These are phyloP conservation scores for Coccomyxa subellipsoidea DNA, from an alignment of 163 green algal genomes.

Conservation along the genomic window DNA sequence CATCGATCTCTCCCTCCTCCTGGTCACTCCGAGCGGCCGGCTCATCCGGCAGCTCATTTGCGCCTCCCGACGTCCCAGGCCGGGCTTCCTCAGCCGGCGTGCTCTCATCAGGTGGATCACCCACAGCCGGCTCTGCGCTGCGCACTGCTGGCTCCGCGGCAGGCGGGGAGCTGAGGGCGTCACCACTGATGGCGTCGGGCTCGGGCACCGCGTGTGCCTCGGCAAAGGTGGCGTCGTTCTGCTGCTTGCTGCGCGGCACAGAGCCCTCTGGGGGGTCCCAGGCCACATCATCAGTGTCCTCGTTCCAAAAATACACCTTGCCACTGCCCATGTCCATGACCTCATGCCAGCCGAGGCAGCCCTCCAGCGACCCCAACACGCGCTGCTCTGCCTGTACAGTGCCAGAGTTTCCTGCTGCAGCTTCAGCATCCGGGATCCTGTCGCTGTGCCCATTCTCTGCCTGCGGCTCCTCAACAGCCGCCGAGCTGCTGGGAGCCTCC, in stretches of 20 bases:
- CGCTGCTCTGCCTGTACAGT: constrained; percentile 25
- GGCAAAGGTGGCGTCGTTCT: constrained; percentile 20
- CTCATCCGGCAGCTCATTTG: background rate
- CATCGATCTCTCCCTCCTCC: background rate
- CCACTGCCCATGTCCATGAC: constrained; percentile 42
- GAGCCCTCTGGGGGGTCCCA: constrained; percentile 26
- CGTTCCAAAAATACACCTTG: constrained; percentile 43
- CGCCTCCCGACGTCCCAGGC: background rate
- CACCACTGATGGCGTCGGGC: background rate
- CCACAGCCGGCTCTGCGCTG: background rate
- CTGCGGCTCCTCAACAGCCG: background rate
- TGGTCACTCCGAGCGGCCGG: background rate
- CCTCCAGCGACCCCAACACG: constrained; percentile 37
- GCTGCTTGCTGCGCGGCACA: constrained; percentile 16
- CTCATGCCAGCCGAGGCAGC: constrained; percentile 18
- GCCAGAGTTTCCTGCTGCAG: background rate
- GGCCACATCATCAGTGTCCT: constrained; percentile 28
- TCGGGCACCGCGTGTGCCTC: background rate
- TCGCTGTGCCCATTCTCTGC: background rate
- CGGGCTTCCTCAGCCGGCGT: too few species aligned
- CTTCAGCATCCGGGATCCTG: background rate
- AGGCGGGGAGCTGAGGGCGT: background rate
- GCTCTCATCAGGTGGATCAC: background rate
- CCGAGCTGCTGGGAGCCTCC: background rate
- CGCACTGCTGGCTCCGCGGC: background rate